These are phyloP conservation scores for Glycine soja DNA, from an alignment of 306 rosid species.

Conservation along the genomic window DNA sequence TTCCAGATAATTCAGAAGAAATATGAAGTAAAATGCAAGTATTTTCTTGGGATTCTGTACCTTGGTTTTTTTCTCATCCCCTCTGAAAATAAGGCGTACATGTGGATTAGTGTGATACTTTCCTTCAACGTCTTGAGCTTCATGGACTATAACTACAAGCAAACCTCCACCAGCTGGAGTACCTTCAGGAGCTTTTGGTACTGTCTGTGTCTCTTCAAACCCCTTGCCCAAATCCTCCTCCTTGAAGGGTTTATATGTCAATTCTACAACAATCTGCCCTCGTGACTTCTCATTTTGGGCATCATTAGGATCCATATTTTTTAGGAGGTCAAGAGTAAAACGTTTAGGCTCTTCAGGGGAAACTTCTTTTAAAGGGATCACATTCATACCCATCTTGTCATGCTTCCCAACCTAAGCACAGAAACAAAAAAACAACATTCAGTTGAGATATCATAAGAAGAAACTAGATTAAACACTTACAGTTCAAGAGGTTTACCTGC, in stretches of 20 bases:
- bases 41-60: constrained; percentile 48
- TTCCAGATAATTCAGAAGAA: constrained; percentile 24
- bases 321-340: constrained; percentile 76
- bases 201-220: constrained; percentile 57
- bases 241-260: constrained; percentile 79
- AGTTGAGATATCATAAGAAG: constrained; percentile 37
- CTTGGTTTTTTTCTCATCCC: constrained; percentile 92
- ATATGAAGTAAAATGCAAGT: constrained; percentile 19
- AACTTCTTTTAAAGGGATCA: constrained; percentile 72
- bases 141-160: constrained; percentile 78
- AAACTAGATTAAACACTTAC: constrained; percentile 31
- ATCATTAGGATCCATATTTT: constrained; percentile 70
- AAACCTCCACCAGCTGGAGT: constrained; percentile 88
- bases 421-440: constrained; percentile 21
- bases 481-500: constrained; percentile 60
- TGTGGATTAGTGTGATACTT: constrained; percentile 90
- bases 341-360: constrained; percentile 66
- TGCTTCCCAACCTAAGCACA: constrained; percentile 72
- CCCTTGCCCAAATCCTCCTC: constrained; percentile 70
- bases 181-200: constrained; percentile 74
- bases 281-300: constrained; percentile 73
- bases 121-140: constrained; percentile 96
- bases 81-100: constrained; percentile 75
- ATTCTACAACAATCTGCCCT: constrained; percentile 80
- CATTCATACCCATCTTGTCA: constrained; percentile 90